Evolutionary conservation across 2,329 filamentous ascomycete genomes (phyloP).

Genomic region (Calonectria henricotiae): DNA sequence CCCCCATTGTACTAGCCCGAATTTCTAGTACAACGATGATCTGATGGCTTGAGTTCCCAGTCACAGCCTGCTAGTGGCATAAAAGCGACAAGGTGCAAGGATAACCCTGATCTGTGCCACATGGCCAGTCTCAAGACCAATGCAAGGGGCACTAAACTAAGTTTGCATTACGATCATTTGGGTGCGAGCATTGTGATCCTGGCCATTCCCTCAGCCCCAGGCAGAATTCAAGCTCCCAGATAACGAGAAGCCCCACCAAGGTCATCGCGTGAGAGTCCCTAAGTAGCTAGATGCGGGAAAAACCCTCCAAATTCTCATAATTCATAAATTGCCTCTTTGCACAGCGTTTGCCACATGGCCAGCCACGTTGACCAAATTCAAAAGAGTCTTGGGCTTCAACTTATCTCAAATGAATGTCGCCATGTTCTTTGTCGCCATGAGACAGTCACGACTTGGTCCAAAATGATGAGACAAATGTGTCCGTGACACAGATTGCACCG

Average conservation of each 20-base stretch:
- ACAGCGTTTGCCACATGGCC: background rate
- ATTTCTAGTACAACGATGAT: background rate
- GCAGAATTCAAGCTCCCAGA: background rate
- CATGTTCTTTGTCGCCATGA: background rate
- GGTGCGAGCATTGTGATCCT: background rate
- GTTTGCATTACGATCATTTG: background rate
- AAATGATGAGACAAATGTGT: no score
- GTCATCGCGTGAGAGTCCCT: background rate
- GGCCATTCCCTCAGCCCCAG: background rate
- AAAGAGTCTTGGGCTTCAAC: no score
- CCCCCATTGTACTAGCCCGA: background rate
- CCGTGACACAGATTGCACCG: background rate
- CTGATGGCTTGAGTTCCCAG: background rate
- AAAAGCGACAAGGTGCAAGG: background rate
- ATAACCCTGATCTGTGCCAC: background rate
- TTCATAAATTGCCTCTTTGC: background rate
- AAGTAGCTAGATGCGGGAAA: slow-evolving; percentile 2
- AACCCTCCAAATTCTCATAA: slow-evolving; percentile 1
- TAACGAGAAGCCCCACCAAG: background rate
- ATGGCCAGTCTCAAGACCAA: background rate
- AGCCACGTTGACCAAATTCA: background rate
- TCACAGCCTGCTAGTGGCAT: background rate
- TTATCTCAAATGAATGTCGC: background rate
- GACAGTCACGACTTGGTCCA: background rate
- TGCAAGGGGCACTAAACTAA: background rate